Percentiles rank a stretch among this genome's conserved stretches.
Evolutionary conservation across 2,329 filamentous ascomycete genomes (phyloP).

Genomic region (Blastomyces parvus): DNA sequence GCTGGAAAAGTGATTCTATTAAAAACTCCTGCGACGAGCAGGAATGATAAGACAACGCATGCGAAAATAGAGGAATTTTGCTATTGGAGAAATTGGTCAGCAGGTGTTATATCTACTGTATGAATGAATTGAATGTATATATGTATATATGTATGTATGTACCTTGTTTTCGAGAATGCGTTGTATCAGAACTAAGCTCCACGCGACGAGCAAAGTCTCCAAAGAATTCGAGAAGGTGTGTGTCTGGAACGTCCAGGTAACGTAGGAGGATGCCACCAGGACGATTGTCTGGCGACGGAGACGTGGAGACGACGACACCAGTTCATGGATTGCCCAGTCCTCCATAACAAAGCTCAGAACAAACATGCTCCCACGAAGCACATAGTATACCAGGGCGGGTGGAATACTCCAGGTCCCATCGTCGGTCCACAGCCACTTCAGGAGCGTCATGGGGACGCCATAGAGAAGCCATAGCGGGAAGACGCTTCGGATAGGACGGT

Average conservation of each 20-base stretch:
- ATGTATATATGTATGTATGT: slow-evolving; percentile 23
- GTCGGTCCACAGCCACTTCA: slow-evolving; percentile 88
- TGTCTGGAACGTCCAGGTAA: slow-evolving; percentile 97
- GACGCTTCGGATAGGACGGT: slow-evolving; percentile 82
- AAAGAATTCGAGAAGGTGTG: slow-evolving; percentile 98
- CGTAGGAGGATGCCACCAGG: slow-evolving; percentile 88
- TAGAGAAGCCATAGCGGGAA: slow-evolving; percentile 96
- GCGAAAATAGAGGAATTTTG: slow-evolving; percentile 67
- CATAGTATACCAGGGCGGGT: slow-evolving; percentile 83
- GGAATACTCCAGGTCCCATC: slow-evolving; percentile 64
- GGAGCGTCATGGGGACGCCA: slow-evolving; percentile 80
- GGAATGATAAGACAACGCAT: slow-evolving; percentile 66
- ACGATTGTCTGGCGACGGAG: slow-evolving; percentile 64
- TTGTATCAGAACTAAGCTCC: slow-evolving; percentile 85
- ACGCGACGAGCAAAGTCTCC: slow-evolving; percentile 84
- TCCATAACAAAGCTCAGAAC: slow-evolving; percentile 89
- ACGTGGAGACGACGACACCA: slow-evolving; percentile 66
- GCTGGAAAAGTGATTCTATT: slow-evolving; percentile 97
- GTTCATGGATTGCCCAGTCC: slow-evolving; percentile 93
- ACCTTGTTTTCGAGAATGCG: slow-evolving; percentile 74
- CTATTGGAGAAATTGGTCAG: slow-evolving; percentile 32
- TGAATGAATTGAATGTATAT: not conserved
- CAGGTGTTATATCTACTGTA: not conserved
- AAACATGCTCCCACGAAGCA: slow-evolving; percentile 83
- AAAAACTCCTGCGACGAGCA: slow-evolving; percentile 79